These are phyloP conservation scores for Auricularia sp. DNA, from an alignment of 768 basidiomycete genomes.

Conservation along the genomic window DNA sequence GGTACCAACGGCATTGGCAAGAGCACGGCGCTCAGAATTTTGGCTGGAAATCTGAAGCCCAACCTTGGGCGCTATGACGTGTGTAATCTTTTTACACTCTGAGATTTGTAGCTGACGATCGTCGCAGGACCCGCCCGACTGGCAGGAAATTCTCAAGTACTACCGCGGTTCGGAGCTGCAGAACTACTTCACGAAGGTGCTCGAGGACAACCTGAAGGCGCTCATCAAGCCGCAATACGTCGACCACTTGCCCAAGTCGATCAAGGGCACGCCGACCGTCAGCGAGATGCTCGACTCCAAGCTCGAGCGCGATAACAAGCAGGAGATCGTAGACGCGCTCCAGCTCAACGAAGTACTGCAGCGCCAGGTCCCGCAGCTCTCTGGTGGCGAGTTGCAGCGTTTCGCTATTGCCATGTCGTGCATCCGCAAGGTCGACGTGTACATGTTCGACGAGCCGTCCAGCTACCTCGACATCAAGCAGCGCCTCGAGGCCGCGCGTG, in stretches of 20 bases:
- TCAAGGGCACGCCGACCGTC: slow-evolving; percentile 84
- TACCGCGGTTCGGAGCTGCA: slow-evolving; percentile 98
- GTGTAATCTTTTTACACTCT: slow-evolving; percentile 19
- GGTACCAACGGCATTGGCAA: slow-evolving; percentile 99
- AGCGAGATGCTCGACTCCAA: slow-evolving; percentile 87
- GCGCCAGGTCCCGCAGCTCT: slow-evolving; percentile 76
- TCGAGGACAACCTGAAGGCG: slow-evolving; percentile 97
- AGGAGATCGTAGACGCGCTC: slow-evolving; percentile 73
- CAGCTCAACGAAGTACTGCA: slow-evolving; percentile 81
- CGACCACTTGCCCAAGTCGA: slow-evolving; percentile 93
- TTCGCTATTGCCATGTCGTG: slow-evolving; percentile 98
- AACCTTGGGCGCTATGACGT: slow-evolving; percentile 96
- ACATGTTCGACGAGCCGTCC: slow-evolving; percentile 99
- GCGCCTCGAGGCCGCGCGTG: slow-evolving; percentile 87
- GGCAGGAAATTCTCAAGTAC: slow-evolving; percentile 97
- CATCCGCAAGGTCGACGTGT: slow-evolving; percentile 94
- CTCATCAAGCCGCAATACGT: slow-evolving; percentile 99
- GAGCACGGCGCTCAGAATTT: slow-evolving; percentile 91
- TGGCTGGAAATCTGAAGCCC: slow-evolving; percentile 95
- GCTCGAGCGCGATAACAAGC: slow-evolving; percentile 80
- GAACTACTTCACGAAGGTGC: slow-evolving; percentile 98
- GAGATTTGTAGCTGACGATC: not conserved
- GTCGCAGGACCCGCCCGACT: slow-evolving; percentile 86
- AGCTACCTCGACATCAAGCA: slow-evolving; percentile 97
- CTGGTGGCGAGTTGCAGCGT: slow-evolving; percentile 94